Percentiles rank a stretch among this genome's conserved stretches.
phyloP scores from a whole-genome alignment of 164 flowering plant genomes.

The Sextonia rubra region DNA sequence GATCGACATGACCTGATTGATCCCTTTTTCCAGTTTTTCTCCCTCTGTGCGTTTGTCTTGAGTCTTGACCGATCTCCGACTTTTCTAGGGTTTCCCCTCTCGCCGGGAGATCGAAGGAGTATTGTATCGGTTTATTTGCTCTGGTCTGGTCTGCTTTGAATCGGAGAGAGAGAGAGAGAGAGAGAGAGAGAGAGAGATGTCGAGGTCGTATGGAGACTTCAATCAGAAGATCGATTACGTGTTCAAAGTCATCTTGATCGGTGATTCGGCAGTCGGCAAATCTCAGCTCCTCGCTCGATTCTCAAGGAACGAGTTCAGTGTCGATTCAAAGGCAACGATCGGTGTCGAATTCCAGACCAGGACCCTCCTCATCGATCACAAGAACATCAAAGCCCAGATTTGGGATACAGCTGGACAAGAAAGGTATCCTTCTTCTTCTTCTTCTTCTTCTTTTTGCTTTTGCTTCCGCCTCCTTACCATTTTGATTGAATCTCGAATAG shows the following conservation, averaged over 20 bases:
- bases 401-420: constrained; percentile 79
- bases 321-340: constrained; percentile 69
- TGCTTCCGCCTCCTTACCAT: background rate
- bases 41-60: too few species aligned
- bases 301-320: constrained; percentile 56
- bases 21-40: too few species aligned
- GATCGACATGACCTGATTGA: too few species aligned
- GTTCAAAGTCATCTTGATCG: constrained; percentile 65
- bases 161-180: constrained; percentile 27
- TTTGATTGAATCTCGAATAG: background rate
- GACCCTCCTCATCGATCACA: constrained; percentile 52
- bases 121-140: too few species aligned
- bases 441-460: too few species aligned
- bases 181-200: constrained; percentile 27
- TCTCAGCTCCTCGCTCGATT: constrained; percentile 65
- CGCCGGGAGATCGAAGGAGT: too few species aligned
- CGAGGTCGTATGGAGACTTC: constrained; percentile 58
- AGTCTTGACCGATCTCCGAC: too few species aligned
- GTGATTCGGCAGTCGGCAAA: constrained; percentile 69
- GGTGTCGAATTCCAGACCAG: constrained; percentile 80
- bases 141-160: background rate
- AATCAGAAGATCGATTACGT: constrained; percentile 66
- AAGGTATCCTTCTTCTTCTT: constrained; percentile 38
- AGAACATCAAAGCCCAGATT: constrained; percentile 69
- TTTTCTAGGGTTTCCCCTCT: too few species aligned